Evolutionary conservation across 1,284 basidiomycete genomes (phyloP), one percentile per base, ranked within the genome.

Genomic region (Rhodotorula sp.): DNA sequence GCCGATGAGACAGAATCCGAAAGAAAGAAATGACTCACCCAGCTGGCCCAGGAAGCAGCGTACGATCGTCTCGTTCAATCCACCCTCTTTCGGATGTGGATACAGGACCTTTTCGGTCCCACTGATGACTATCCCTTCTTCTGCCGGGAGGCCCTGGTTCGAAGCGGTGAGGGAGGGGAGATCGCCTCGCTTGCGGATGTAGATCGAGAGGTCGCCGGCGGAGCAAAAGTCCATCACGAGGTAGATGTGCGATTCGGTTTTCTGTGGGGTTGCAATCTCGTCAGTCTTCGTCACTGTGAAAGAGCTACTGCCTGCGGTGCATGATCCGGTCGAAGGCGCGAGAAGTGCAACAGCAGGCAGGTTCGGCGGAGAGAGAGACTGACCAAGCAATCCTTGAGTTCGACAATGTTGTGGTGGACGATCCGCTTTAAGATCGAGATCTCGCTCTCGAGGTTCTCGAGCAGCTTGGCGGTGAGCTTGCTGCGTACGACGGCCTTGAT

Each of bases 141-240:
- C 67, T 8, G 75, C 71, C 15, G 90, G 86, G 5, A 60, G 88
- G 85, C 54, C 88, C 87, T 7, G 87, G 86, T 58, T 84, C 81
- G 10, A 92, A 88, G 2, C 87, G 79, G 75, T 92, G 23, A 97
- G 85, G 5, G 90, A 88, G 65, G 93, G 89, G 59, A 96, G 89
- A 39, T 89, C 87, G 26, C 93, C 93, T 20, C 92, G 89, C 80
- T 92, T 92, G 87, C 93, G 93, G 85, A 99, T 96, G 81, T 98
- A 98, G 78, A 93, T 88, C 0, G 93, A 93, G 58, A 99, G 87
- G 82, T 99, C 97, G 20, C 94, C 94, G 5, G 93, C 94, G 1
- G 93, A 89, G 82, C 96, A 98, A 82, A 89, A 98, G 79, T 96
- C 94, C 91, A 99, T 99, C 80, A 99, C 91, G 68, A 99, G 88